phyloP scores from a whole-genome alignment of 805 yeast genomes.

The Candida parachauliodes region DNA sequence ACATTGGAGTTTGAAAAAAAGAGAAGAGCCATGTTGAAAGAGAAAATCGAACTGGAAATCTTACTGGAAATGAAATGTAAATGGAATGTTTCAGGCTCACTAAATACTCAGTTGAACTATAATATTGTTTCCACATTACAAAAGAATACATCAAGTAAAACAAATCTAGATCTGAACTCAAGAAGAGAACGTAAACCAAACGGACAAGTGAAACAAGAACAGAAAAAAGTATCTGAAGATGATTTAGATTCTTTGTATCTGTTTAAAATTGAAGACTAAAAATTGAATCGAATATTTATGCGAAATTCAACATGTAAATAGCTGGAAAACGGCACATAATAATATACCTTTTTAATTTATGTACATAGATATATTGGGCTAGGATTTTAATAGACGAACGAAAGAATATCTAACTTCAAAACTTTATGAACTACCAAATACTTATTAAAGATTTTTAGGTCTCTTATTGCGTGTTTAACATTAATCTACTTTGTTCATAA shows the following conservation, averaged over 20 bases:
- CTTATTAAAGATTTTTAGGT: no score
- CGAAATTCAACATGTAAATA: no score
- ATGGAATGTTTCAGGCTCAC: constrained; percentile 8
- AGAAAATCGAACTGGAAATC: constrained; percentile 18
- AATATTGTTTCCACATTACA: constrained; percentile 13
- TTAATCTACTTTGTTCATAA: no score
- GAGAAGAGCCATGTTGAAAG: constrained; percentile 28
- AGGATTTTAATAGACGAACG: no score
- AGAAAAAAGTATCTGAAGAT: constrained; percentile 16
- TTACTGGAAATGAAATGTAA: constrained; percentile 20
- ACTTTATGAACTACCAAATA: no score
- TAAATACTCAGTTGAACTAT: constrained; percentile 25
- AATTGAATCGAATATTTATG: no score
- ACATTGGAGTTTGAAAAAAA: constrained; percentile 15
- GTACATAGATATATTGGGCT: neutral
- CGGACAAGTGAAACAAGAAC: constrained; percentile 5
- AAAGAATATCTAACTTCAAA: no score
- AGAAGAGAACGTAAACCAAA: constrained; percentile 12
- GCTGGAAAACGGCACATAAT: no score
- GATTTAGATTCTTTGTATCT: constrained; percentile 40
- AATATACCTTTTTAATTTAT: neutral
- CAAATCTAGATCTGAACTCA: constrained; percentile 13
- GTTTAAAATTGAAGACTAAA: constrained; percentile 36
- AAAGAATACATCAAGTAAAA: constrained; percentile 1
- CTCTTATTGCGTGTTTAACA: no score